These are phyloP conservation scores for Metschnikowia baotianmanensis DNA, from an alignment of 805 yeast genomes.

Conservation along the genomic window DNA sequence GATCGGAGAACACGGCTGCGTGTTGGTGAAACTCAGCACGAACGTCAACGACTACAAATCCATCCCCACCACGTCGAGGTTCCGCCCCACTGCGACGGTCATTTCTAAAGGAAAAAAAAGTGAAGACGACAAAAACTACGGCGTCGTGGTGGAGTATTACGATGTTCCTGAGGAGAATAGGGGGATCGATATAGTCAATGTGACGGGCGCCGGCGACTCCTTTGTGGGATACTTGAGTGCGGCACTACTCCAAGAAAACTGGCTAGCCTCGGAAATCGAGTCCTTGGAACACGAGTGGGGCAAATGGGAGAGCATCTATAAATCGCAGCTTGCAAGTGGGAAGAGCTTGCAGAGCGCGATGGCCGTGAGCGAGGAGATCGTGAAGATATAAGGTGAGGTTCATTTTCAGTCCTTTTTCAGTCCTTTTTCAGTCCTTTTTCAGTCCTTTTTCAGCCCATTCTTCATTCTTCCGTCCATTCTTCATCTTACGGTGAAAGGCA, in stretches of 20 bases:
- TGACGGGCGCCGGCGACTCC: constrained; percentile 90
- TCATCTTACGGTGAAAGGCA: no score
- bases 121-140: constrained; percentile 31
- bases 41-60: constrained; percentile 30
- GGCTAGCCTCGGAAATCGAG: constrained; percentile 26
- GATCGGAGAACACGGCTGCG: constrained; percentile 64
- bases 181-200: constrained; percentile 48
- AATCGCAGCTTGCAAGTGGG: constrained; percentile 43
- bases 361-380: constrained; percentile 11
- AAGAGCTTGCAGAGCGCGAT: constrained; percentile 9
- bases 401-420: no score
- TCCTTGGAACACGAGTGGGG: constrained; percentile 36
- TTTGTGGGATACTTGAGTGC: constrained; percentile 63
- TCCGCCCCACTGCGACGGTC: constrained; percentile 24
- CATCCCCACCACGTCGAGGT: constrained; percentile 32
- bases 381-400: constrained; percentile 1
- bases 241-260: constrained; percentile 23
- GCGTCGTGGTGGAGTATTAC: constrained; percentile 64
- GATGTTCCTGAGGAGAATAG: constrained; percentile 37
- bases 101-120: constrained; percentile 21
- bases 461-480: no score
- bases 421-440: no score
- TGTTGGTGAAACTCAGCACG: constrained; percentile 38
- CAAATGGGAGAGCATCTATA: constrained; percentile 35
- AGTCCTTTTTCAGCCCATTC: no score